Evolutionary conservation across 1,284 basidiomycete genomes (phyloP), one percentile per base, ranked within the genome.

Genomic region (Cutaneotrichosporon dermatis): DNA sequence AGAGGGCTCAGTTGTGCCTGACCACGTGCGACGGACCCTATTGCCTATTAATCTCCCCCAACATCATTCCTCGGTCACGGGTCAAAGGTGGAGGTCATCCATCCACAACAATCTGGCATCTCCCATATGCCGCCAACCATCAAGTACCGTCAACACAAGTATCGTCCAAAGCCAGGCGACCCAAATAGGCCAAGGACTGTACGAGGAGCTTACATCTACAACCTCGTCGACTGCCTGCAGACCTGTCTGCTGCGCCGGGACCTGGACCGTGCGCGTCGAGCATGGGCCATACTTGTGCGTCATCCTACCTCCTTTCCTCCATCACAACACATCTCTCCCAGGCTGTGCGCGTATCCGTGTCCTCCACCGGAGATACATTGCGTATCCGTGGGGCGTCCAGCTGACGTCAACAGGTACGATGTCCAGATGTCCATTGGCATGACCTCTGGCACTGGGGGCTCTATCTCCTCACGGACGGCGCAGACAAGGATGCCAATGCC

Each of bases 341-440:
- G 42, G 34, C 42, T 12, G 54, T 46, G 53, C 10, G 40, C 37
- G 5, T 34, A 15, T 25, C 25, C 25, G 25, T 25, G 25, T 25
- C 25, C 25, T 25, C 25, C 25, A 25, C 25, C 25, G 25, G 25
- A 25, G 25, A 25, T 25, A 25, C 25, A 25, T 25, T 25, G 25
- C 25, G 25, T 25, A 25, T 25, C 25, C 25, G 25, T 25, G 25
- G 25, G 25, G 25, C 25, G 25, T 25, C 25, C 25, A 25, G 13
- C 12, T 25, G 39, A 58, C 59, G 35, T 54, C 57, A 16, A 12
- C 44, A 78, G 76, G 69, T 78, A n/a, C 83, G 86, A 64, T 93
- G 91, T 74, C 87, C 87, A 67, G 91, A 93, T 78, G 80, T 92
- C 8, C 79, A 88, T 66, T 91, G 89, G 88, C 84, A 80, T 70